Base-by-base conservation (phyloP, 2,329 filamentous ascomycete species). In the Beauveria scarabaeidicola region DNA sequence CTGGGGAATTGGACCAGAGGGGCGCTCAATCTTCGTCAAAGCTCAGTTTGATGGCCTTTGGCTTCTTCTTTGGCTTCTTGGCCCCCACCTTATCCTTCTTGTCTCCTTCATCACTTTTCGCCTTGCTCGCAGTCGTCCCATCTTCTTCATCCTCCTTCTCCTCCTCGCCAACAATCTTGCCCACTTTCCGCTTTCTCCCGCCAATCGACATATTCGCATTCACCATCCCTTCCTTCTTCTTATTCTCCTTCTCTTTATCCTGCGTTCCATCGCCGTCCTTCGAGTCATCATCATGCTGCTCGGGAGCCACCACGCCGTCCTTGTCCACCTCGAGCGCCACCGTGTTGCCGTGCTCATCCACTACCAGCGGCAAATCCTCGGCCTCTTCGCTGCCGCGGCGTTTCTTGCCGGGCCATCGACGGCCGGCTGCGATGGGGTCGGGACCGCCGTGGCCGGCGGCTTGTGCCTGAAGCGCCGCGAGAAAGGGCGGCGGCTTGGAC, bases 301-400 rank as follows among this genome's bases (percentile, higher is more conserved):
- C 48, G 32, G 63, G 66, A n/a, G 68, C 73, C n/a, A 78, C 72
- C 4, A 63, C 68, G 8, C 78, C 78, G 62, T 81, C 77, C 48
- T 70, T 69, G 56, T 72, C 74, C 5, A 81, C 69, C 19, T 80
- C 63, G 66, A 83, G 65, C 74, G 72, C 51, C 32, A 87, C 80
- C 32, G 86, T 80, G 58, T 90, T 87, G 53, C 84, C 88, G 5
- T 81, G 78, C 69, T 91, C 89, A 64, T 93, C 83, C 4, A 94
- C 83, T 55, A 90, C 84, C 0, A 90, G 79, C 0, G 90, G 90
- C 53, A 80, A 86, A 70, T 93, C 89, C 65, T 93, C 89, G 13
- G 87, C 88, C 62, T 91, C 85, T 44, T 86, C 86, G 65, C 87
- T 85, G 61, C 76, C 82, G 17, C 81, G 83, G 40, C 78, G 79